phyloP scores from a whole-genome alignment of 257 asterid species.

The Fraxinus quadrangulata region DNA sequence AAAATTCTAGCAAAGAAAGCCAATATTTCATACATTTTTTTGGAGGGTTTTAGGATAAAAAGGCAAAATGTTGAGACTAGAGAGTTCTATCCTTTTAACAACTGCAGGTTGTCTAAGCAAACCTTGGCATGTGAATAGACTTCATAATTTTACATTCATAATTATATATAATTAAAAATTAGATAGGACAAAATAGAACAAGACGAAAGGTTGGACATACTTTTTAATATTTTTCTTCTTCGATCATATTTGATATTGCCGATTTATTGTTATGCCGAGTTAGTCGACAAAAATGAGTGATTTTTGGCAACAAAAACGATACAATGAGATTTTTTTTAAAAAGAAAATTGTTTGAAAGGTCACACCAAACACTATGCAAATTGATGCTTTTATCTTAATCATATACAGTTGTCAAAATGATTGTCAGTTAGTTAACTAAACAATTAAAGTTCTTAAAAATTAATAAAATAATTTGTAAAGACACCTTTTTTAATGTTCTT shows the following conservation, averaged over 20 bases:
- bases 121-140: background rate
- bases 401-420: slow-evolving; percentile 28
- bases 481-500: slow-evolving; percentile 23
- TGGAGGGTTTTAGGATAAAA: background rate
- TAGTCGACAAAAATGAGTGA: background rate
- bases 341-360: background rate
- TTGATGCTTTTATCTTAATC: background rate
- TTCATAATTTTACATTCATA: background rate
- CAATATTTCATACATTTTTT: no score
- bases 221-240: background rate
- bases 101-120: background rate
- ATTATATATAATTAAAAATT: background rate
- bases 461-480: background rate
- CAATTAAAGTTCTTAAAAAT: background rate
- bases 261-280: background rate
- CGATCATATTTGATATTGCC: background rate
- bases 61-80: background rate
- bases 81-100: background rate
- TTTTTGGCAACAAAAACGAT: slow-evolving; percentile 7
- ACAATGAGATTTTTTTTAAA: background rate
- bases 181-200: background rate
- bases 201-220: background rate
- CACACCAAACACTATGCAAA: background rate
- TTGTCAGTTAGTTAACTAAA: slow-evolving; percentile 19
- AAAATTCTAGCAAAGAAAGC: no score